Conservation (phyloP, 495 filamentous ascomycete species). For the Cryomyces antarcticus region DNA sequence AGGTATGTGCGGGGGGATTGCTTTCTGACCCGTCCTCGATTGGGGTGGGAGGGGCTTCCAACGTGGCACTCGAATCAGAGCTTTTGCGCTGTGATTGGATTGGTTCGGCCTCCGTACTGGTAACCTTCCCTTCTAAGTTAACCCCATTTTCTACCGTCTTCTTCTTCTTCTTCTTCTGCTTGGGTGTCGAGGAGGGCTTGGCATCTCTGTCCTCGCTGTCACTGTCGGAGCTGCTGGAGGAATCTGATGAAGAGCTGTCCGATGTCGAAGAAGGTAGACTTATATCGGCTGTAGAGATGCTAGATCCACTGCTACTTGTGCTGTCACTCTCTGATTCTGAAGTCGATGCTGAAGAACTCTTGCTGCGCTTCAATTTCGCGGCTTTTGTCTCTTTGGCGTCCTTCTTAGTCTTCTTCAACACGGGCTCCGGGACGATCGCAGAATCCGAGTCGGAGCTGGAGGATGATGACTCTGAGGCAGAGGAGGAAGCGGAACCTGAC, state of each 20-base stretch:
- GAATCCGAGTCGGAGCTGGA: slow-evolving; percentile 9
- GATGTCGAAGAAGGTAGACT: neutral
- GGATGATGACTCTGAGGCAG: neutral
- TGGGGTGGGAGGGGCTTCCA: neutral
- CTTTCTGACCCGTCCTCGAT: neutral
- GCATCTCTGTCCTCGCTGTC: too few relatives aligned
- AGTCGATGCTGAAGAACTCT: neutral
- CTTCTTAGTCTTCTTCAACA: neutral
- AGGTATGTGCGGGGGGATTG: neutral
- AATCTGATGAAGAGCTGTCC: neutral
- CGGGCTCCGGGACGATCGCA: neutral
- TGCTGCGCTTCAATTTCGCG: neutral
- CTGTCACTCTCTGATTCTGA: neutral
- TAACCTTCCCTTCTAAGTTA: too few relatives aligned
- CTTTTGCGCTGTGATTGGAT: neutral
- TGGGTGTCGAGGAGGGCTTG: too few relatives aligned
- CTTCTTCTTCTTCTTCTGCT: too few relatives aligned
- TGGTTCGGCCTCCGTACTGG: neutral
- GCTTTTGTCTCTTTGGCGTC: neutral
- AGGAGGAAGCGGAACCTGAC: neutral
- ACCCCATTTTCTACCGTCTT: too few relatives aligned
- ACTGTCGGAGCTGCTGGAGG: too few relatives aligned
- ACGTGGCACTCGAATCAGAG: neutral
- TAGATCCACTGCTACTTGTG: neutral
- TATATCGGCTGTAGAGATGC: neutral